Conservation (phyloP, 2,329 filamentous ascomycete species). For the Aspergillus novoparasiticus region DNA sequence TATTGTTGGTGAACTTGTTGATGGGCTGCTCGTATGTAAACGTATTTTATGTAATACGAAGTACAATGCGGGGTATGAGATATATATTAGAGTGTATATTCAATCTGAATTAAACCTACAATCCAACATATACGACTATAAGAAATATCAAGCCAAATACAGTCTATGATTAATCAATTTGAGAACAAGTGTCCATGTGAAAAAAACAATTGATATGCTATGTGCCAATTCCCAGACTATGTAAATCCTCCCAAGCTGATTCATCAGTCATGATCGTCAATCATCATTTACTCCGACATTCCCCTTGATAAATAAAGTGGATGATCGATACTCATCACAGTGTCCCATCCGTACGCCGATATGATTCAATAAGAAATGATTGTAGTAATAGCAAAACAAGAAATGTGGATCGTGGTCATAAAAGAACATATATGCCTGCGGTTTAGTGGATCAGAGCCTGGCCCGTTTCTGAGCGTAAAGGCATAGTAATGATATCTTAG, state of each 20-base stretch:
- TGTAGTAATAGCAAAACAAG: slow-evolving; percentile 1
- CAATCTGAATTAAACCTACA: not conserved
- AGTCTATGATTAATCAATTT: not conserved
- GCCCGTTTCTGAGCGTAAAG: not conserved
- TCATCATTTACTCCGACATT: slow-evolving; percentile 7
- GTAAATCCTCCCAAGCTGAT: slow-evolving; percentile 1
- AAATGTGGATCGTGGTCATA: not conserved
- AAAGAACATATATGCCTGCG: not conserved
- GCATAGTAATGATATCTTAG: not conserved
- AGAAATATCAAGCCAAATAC: not conserved
- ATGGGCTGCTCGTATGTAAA: no score
- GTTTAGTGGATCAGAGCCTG: not conserved
- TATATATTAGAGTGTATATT: not conserved
- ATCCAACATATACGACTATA: not conserved
- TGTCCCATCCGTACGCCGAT: not conserved
- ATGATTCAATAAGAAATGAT: not conserved
- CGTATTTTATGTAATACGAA: no score
- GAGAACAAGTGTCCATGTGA: not conserved
- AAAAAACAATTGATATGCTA: not conserved
- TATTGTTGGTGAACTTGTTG: no score
- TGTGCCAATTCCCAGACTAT: not conserved
- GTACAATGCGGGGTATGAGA: no score
- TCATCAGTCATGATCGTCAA: slow-evolving; percentile 7
- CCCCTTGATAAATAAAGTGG: not conserved
- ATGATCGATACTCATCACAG: not conserved